A percentile compares a stretch with the other conserved stretches of the same genome.
phyloP scores from a whole-genome alignment of 2,329 filamentous ascomycete species.

The Nemania diffusa region DNA sequence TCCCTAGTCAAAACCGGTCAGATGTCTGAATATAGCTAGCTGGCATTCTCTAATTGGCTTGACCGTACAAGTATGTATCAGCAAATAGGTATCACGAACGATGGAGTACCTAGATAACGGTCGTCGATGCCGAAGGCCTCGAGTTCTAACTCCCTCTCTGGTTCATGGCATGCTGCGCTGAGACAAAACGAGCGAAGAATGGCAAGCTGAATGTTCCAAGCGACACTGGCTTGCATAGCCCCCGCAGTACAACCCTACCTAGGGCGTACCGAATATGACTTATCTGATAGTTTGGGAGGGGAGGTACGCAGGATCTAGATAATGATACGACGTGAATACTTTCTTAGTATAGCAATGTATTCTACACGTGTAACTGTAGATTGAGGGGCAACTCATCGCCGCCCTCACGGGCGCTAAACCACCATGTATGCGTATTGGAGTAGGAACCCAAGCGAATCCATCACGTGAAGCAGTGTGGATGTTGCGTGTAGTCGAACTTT shows the following conservation, averaged over 20 bases:
- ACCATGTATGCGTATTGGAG: neutral
- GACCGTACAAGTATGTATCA: neutral
- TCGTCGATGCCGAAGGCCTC: neutral
- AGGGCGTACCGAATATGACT: neutral
- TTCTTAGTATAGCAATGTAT: neutral
- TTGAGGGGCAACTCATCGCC: slow-evolving; percentile 1
- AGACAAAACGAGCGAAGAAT: slow-evolving; percentile 9
- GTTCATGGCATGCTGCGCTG: slow-evolving; percentile 10
- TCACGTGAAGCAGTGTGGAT: neutral
- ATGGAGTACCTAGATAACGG: neutral
- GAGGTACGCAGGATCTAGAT: no score
- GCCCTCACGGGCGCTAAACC: neutral
- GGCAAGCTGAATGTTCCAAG: slow-evolving; percentile 26
- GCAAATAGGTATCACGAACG: neutral
- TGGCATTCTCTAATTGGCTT: slow-evolving; percentile 7
- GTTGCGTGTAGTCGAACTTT: slow-evolving; percentile 1
- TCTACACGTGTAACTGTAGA: neutral
- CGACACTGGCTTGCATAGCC: slow-evolving; percentile 15
- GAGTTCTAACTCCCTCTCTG: neutral
- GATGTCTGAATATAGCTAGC: neutral
- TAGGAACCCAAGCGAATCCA: neutral
- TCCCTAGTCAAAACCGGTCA: neutral
- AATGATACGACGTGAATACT: neutral
- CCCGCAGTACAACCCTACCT: slow-evolving; percentile 8
- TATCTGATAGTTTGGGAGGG: neutral